These are phyloP conservation scores for Pythium scleroteichum DNA, from an alignment of 352 stramenopile genomes.

Conservation along the genomic window DNA sequence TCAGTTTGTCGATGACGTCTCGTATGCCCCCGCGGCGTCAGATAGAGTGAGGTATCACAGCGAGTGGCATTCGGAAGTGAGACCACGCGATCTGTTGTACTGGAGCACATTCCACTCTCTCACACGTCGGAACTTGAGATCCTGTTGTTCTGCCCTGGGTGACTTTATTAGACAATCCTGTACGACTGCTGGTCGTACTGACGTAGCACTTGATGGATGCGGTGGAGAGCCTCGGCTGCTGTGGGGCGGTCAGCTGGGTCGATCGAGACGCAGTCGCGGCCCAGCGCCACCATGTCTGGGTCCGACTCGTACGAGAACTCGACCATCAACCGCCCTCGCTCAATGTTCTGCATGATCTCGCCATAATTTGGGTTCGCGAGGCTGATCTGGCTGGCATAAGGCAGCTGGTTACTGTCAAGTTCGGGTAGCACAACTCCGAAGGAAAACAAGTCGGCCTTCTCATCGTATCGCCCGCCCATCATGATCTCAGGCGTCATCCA, in stretches of 20 bases:
- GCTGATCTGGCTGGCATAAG: conserved; percentile 14
- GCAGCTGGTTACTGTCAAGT: background rate
- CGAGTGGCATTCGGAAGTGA: too few species aligned
- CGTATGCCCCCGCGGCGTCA: too few species aligned
- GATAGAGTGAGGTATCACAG: too few species aligned
- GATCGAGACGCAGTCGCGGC: conserved; percentile 6
- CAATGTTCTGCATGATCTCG: conserved; percentile 29
- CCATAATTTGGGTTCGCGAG: too few species aligned
- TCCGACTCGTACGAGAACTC: conserved; percentile 34
- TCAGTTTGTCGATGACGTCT: too few species aligned
- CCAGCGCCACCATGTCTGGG: conserved; percentile 6
- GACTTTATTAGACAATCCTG: conserved; percentile 18
- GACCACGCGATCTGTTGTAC: too few species aligned
- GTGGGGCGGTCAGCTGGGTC: conserved; percentile 5
- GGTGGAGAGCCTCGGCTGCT: conserved; percentile 9
- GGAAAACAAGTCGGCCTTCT: background rate
- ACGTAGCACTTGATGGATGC: conserved; percentile 7
- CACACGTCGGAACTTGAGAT: too few species aligned
- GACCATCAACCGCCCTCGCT: conserved; percentile 30
- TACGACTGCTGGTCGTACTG: conserved; percentile 29
- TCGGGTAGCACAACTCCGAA: background rate
- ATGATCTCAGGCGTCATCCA: conserved; percentile 7
- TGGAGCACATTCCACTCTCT: too few species aligned
- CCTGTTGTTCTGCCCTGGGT: too few species aligned
- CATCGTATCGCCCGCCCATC: background rate